A percentile compares a stretch with the other conserved stretches of the same genome.
phyloP scores from a whole-genome alignment of 768 basidiomycete species.

The Russula compacta region DNA sequence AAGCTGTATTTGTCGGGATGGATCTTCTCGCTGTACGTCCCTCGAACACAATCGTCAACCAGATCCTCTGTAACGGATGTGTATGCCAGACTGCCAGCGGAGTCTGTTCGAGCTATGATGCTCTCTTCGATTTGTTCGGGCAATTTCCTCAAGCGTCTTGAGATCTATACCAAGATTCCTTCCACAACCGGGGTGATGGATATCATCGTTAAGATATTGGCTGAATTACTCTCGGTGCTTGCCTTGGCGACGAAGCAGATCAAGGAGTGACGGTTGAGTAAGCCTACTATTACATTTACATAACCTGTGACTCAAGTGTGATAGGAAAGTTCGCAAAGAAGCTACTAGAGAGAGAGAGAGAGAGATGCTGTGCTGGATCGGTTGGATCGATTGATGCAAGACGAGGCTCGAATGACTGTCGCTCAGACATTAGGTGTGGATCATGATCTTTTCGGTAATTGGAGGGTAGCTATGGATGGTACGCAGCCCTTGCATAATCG shows the following conservation, averaged over 20 bases:
- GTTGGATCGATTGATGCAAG: not conserved
- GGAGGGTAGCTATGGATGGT: not conserved
- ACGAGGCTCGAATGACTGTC: not conserved
- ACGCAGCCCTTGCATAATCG: not conserved
- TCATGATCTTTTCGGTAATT: not conserved
- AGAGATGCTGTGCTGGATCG: not conserved
- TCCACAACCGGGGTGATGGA: not conserved
- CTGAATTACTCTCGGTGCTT: conserved; percentile 1
- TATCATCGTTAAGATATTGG: not conserved
- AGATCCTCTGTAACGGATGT: not conserved
- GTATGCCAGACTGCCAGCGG: not conserved
- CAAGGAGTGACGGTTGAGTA: not conserved
- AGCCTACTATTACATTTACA: not conserved
- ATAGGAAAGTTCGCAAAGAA: not conserved
- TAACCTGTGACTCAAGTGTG: not conserved
- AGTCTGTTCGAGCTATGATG: not conserved
- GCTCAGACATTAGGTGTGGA: not conserved
- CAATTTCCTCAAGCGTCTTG: not conserved
- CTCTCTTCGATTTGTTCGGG: not conserved
- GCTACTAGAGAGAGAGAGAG: not conserved
- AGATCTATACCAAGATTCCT: not conserved
- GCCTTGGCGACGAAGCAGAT: not conserved
- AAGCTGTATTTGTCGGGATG: not conserved
- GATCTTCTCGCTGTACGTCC: not conserved
- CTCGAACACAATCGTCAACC: not conserved